Conservation (phyloP, 1,139 yeast species). For the Wickerhamomyces sp. region DNA sequence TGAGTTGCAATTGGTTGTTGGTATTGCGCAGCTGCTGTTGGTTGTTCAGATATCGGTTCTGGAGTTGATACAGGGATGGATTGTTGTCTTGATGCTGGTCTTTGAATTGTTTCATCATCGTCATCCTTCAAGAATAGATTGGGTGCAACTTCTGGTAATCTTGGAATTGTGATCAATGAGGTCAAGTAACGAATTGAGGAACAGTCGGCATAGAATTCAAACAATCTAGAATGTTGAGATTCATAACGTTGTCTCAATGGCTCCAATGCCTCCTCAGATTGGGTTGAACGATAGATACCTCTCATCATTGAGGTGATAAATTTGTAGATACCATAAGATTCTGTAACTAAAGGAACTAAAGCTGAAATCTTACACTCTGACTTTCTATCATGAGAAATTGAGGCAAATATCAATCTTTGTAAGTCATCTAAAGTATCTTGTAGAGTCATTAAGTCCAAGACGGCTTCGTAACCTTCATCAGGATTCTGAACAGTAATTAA, state of each 20-base stretch:
- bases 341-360: conserved; percentile 87
- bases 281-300: conserved; percentile 76
- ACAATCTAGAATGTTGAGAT: conserved; percentile 74
- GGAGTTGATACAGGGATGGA: conserved; percentile 38
- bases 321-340: conserved; percentile 88
- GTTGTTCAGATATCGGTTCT: conserved; percentile 42
- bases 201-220: conserved; percentile 88
- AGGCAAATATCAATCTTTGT: conserved; percentile 72
- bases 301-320: conserved; percentile 87
- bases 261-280: conserved; percentile 70
- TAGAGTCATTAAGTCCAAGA: conserved; percentile 77
- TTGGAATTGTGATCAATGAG: conserved; percentile 81
- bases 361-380: conserved; percentile 86
- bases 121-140: conserved; percentile 46
- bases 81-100: conserved; percentile 41
- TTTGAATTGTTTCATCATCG: conserved; percentile 31
- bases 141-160: conserved; percentile 70
- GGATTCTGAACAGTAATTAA: conserved; percentile 87
- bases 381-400: conserved; percentile 57
- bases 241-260: conserved; percentile 70
- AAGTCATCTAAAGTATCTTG: conserved; percentile 84
- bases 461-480: conserved; percentile 90
- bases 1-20: conserved; percentile 25
- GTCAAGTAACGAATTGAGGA: conserved; percentile 80
- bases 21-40: conserved; percentile 36